phyloP scores from a whole-genome alignment of 257 asterid genomes.

The Solanum megistacrolobum region DNA sequence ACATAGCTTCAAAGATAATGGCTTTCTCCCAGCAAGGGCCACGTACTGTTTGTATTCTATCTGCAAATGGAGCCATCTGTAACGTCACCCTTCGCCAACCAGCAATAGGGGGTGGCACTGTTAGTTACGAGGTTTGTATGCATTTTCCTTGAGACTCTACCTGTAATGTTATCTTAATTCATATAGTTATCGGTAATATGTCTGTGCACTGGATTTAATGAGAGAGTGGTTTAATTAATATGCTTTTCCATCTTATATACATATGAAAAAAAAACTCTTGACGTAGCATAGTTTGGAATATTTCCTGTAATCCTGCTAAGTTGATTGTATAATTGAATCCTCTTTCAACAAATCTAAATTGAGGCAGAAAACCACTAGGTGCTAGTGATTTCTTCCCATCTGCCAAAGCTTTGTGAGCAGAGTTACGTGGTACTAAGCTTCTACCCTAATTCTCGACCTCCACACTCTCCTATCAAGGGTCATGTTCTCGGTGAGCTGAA shows the following conservation, averaged over 20 bases:
- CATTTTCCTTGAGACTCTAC: not conserved
- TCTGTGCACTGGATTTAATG: not conserved
- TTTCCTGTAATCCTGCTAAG: not conserved
- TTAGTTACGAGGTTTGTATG: conserved; percentile 66
- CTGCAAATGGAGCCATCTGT: conserved; percentile 86
- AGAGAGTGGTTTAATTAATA: not conserved
- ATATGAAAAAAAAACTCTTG: not conserved
- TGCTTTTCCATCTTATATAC: not conserved
- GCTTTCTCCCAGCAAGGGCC: conserved; percentile 95
- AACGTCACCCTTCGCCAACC: conserved; percentile 86
- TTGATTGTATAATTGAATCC: not conserved
- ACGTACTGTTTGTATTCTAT: conserved; percentile 78
- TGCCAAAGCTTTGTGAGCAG: not conserved
- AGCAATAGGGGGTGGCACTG: conserved; percentile 71
- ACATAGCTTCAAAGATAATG: conserved; percentile 68
- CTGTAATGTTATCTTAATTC: not conserved
- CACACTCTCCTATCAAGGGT: not conserved
- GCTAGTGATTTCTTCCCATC: not conserved
- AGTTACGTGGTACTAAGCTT: not conserved
- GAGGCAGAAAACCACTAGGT: not conserved
- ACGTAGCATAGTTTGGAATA: not conserved
- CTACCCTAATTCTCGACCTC: not conserved
- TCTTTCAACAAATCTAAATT: not conserved
- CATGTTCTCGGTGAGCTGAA: not conserved
- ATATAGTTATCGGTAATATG: not conserved